Base-by-base conservation (phyloP, 208 protist genomes). In the Trypanosoma conorhini region DNA sequence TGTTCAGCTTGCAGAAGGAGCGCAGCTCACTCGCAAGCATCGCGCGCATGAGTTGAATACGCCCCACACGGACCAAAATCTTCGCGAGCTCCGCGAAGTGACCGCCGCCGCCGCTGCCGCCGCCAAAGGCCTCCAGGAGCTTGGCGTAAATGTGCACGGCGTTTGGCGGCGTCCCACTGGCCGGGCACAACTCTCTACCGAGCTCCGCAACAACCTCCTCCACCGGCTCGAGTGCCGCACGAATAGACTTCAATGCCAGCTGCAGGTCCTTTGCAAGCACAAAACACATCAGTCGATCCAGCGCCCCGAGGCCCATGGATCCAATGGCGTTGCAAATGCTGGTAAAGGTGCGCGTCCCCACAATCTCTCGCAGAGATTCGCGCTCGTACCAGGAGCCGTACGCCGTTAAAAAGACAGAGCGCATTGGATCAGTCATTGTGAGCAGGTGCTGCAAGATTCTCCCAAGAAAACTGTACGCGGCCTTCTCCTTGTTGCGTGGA, bases 181-280 rank as follows among this genome's bases (percentile, higher is more conserved):
- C 50, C 10, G 81, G 71, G 15, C 62, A 70, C 22, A 82, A 58
- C n/a, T 68, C 60, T 17, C 58, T 52, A 12, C 26, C 62, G 35
- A 80, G 42, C 33, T 70, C 40, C 30, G 42, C 22, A 44, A 76
- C 28, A 50, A 21, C 60, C 26, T 74, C 67, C 35, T 76, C 76
- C 40, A 72, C 22, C 52, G 64, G 54, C 40, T 69, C 73, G 22
- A 80, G 40, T 21, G 54, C 40, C 5, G 44, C 51, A 4, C 68
- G 66, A 63, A 94, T 77, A 3, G 61, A 62, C 22, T 70, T 60
- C 42, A 92, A 56, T 22, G 86, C 76, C 12, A 83, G 26, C 65
- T 98, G 86, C 30, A 98, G 65, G 60, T 98, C 89, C 28, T 94
- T 95, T 17, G 94, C 95, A 26, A 94, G 83, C 61, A 98, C 94